Conservation (phyloP, 345 rosid species). For the Schrenkiella parvula region DNA sequence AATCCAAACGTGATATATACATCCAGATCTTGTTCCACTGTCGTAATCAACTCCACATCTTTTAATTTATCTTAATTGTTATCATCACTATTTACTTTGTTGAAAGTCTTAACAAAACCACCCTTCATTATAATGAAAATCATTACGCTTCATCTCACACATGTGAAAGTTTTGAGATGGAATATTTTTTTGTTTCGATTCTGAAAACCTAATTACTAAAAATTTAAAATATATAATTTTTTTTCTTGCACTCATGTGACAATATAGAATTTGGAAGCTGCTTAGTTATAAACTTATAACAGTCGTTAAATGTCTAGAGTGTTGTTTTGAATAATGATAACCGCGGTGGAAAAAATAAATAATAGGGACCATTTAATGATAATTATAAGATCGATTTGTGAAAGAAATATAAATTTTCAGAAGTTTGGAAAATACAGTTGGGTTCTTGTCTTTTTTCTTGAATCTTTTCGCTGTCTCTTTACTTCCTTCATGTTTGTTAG, state of each 20-base stretch:
- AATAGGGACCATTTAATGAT: slow-evolving; percentile 27
- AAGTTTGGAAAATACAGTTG: slow-evolving; percentile 26
- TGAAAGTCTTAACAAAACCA: neutral
- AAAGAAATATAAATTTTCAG: slow-evolving; percentile 12
- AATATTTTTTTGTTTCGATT: neutral
- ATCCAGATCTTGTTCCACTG: slow-evolving; percentile 25
- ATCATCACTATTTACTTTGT: slow-evolving; percentile 12
- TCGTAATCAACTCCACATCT: slow-evolving; percentile 17
- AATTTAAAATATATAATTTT: neutral
- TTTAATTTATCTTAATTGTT: slow-evolving; percentile 9
- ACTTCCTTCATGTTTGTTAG: slow-evolving; percentile 35
- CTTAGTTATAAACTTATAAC: neutral
- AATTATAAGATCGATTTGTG: neutral
- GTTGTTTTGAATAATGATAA: neutral
- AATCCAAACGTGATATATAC: slow-evolving; percentile 25
- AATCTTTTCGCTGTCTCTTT: slow-evolving; percentile 30
- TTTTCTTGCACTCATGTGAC: neutral
- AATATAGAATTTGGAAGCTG: neutral
- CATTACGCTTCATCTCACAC: neutral
- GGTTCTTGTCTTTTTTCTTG: slow-evolving; percentile 30
- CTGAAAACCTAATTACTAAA: neutral
- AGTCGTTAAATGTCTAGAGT: neutral
- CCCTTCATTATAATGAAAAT: neutral
- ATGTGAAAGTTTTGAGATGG: slow-evolving; percentile 4
- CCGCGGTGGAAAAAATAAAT: neutral